Evolutionary conservation across 208 protist species (phyloP).

Genomic region (Leptomonas pyrrhocoris): DNA sequence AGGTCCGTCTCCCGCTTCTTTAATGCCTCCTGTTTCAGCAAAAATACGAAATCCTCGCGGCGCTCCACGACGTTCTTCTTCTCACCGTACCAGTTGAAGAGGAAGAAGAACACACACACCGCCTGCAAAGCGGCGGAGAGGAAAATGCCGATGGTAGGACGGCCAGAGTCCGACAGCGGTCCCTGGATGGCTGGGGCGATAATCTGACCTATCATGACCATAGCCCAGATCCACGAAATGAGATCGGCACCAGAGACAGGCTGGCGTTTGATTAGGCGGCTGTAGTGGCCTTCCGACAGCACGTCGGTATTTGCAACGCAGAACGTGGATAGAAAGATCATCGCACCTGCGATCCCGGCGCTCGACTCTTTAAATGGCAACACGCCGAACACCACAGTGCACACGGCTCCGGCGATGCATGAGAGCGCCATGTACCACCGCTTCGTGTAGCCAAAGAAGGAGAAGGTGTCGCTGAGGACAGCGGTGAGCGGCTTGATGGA

Average conservation of each 20-base stretch:
- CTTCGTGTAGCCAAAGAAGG: conserved; percentile 54
- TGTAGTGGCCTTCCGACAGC: conserved; percentile 53
- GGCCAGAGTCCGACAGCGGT: too few relatives aligned
- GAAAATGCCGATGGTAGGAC: too few relatives aligned
- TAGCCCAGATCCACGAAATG: conserved; percentile 49
- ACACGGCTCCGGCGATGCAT: conserved; percentile 31
- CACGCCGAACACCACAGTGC: conserved; percentile 32
- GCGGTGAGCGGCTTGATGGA: conserved; percentile 52
- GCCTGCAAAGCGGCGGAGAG: too few relatives aligned
- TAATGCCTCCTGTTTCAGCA: conserved; percentile 29
- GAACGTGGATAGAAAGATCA: conserved; percentile 43
- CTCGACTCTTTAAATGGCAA: too few relatives aligned
- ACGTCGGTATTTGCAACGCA: conserved; percentile 48
- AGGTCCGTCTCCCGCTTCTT: too few relatives aligned
- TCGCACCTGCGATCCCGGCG: too few relatives aligned
- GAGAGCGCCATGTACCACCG: conserved; percentile 45
- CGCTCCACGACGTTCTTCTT: conserved; percentile 52
- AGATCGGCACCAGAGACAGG: conserved; percentile 36
- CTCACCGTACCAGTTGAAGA: too few relatives aligned
- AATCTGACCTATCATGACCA: conserved; percentile 37
- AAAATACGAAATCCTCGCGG: conserved; percentile 37
- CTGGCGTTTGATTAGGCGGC: too few relatives aligned
- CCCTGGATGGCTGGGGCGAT: too few relatives aligned
- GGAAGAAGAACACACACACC: too few relatives aligned
- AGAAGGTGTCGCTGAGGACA: conserved; percentile 43